Evolutionary conservation across 768 basidiomycete genomes (phyloP).

Genomic region (Thelephora aurantiotincta): DNA sequence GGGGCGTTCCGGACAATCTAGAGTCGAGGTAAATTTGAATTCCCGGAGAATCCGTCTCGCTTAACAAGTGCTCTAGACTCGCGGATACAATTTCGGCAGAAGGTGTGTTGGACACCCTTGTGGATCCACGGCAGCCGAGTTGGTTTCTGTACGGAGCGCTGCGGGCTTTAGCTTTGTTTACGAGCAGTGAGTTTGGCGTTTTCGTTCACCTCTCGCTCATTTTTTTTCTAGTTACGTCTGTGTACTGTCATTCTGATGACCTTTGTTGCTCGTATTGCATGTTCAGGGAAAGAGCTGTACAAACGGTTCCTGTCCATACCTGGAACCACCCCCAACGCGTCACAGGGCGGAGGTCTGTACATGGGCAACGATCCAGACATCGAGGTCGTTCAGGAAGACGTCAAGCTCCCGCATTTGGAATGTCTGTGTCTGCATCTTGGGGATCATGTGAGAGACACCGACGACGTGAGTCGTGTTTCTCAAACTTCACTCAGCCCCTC

Average conservation of each 20-base stretch:
- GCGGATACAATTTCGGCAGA: slow-evolving; percentile 23
- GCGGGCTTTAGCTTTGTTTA: slow-evolving; percentile 38
- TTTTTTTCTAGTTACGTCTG: background rate
- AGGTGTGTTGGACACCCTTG: slow-evolving; percentile 30
- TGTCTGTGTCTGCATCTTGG: slow-evolving; percentile 14
- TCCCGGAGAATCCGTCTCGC: background rate
- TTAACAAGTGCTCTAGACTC: slow-evolving; percentile 20
- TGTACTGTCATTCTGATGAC: background rate
- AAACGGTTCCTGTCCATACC: slow-evolving; percentile 7
- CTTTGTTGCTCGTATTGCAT: slow-evolving; percentile 1
- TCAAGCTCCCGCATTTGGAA: slow-evolving; percentile 17
- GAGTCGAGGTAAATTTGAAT: slow-evolving; percentile 19
- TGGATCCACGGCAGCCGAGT: slow-evolving; percentile 35
- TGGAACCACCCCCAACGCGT: background rate
- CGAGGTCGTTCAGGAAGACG: slow-evolving; percentile 2
- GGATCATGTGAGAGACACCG: slow-evolving; percentile 10
- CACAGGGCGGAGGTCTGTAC: background rate
- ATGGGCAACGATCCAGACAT: background rate
- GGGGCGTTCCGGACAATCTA: slow-evolving; percentile 29
- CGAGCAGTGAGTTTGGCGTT: slow-evolving; percentile 31
- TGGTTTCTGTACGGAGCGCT: slow-evolving; percentile 34
- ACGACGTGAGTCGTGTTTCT: slow-evolving; percentile 10
- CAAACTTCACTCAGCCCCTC: background rate
- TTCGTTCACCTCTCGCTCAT: slow-evolving; percentile 1
- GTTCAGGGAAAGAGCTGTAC: slow-evolving; percentile 9